Percentiles rank a stretch among this genome's conserved stretches.
Evolutionary conservation across 1,284 basidiomycete genomes (phyloP).

Genomic region (Tranzscheliella williamsii): DNA sequence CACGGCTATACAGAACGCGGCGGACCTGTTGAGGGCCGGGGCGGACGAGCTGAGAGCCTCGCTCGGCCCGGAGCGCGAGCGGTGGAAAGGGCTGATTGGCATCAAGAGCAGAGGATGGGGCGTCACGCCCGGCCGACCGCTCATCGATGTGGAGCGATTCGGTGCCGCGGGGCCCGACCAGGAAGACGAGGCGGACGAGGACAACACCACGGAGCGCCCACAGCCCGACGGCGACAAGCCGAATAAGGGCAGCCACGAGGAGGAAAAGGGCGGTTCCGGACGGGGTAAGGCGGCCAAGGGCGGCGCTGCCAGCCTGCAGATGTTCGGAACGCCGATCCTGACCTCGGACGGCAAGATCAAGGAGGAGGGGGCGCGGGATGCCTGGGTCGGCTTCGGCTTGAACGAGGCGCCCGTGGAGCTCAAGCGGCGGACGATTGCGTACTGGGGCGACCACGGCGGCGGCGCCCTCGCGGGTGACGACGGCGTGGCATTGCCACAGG

Average conservation of each 20-base stretch:
- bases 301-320: conserved; percentile 16
- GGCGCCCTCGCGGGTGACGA: neutral
- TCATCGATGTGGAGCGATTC: conserved; percentile 46
- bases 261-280: neutral
- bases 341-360: conserved; percentile 43
- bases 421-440: conserved; percentile 38
- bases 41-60: conserved; percentile 29
- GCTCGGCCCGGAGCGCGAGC: conserved; percentile 23
- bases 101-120: conserved; percentile 46
- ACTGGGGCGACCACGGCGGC: conserved; percentile 32
- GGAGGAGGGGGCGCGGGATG: conserved; percentile 51
- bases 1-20: conserved; percentile 23
- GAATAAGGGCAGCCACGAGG: neutral
- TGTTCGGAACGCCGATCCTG: conserved; percentile 47
- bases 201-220: neutral
- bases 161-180: conserved; percentile 5
- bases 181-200: conserved; percentile 4
- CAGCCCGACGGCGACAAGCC: conserved; percentile 1
- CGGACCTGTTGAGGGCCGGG: conserved; percentile 34
- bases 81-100: conserved; percentile 39
- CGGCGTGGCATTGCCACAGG: neutral
- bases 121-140: conserved; percentile 43
- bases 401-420: conserved; percentile 42
- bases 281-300: neutral
- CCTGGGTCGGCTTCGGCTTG: conserved; percentile 52